Evolutionary conservation across 495 filamentous ascomycete species (phyloP).

Genomic region (Penicillium paxilli): DNA sequence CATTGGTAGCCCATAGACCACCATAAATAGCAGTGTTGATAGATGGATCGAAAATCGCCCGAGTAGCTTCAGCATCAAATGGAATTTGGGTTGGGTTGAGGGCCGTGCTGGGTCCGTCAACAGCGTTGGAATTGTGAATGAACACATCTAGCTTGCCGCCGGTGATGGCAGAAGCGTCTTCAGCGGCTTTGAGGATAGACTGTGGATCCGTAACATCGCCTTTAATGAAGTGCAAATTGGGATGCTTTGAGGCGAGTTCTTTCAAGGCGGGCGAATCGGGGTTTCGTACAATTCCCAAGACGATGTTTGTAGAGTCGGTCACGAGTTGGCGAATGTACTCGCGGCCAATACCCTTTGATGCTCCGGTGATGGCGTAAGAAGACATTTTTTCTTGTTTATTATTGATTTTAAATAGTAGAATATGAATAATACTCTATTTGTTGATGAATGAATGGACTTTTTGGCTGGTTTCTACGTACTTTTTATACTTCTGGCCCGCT

Average conservation of each 20-base stretch:
- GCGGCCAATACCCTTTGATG: conserved; percentile 56
- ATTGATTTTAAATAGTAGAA: neutral
- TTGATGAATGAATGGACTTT: neutral
- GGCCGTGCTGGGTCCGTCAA: conserved; percentile 19
- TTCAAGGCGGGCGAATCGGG: conserved; percentile 33
- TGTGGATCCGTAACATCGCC: conserved; percentile 44
- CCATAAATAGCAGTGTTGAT: conserved; percentile 19
- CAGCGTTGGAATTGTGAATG: conserved; percentile 45
- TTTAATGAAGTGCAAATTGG: conserved; percentile 47
- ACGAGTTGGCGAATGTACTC: conserved; percentile 56
- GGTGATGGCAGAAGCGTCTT: conserved; percentile 35
- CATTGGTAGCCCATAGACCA: conserved; percentile 30
- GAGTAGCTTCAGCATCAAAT: conserved; percentile 18
- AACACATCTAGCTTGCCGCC: conserved; percentile 45
- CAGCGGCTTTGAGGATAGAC: conserved; percentile 42
- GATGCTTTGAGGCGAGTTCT: conserved; percentile 19
- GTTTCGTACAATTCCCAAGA: conserved; percentile 48
- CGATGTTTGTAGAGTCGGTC: conserved; percentile 39
- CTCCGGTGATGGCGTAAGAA: conserved; percentile 55
- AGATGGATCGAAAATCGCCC: conserved; percentile 10
- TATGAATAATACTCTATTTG: neutral
- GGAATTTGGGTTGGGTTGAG: conserved; percentile 18
- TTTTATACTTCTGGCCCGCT: conserved; percentile 11
- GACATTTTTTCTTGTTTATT: conserved; percentile 34
- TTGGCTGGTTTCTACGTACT: neutral